Conservation (phyloP, 768 basidiomycete genomes). For the Psilocybe sp. region DNA sequence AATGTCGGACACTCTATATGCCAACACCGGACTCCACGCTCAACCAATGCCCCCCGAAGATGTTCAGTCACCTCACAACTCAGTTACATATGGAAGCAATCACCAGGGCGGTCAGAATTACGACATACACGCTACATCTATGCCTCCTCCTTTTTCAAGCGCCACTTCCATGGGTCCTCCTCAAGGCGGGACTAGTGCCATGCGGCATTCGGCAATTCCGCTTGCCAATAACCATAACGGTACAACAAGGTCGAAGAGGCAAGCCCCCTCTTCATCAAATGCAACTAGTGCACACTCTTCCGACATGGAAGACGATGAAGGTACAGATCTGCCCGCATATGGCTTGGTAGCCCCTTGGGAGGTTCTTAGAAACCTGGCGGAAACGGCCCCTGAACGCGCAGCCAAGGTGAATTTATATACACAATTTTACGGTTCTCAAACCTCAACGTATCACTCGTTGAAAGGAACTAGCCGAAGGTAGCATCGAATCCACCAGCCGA, state of each 20-base stretch:
- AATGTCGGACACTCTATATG: slow-evolving; percentile 33
- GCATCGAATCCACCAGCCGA: slow-evolving; percentile 73
- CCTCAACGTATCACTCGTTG: slow-evolving; percentile 1
- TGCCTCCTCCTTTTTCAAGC: slow-evolving; percentile 71
- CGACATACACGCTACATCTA: slow-evolving; percentile 25
- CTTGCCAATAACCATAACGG: slow-evolving; percentile 29
- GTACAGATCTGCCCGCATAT: slow-evolving; percentile 74
- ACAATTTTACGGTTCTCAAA: neutral
- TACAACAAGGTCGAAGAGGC: slow-evolving; percentile 52
- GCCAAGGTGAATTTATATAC: slow-evolving; percentile 52
- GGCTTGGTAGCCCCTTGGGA: slow-evolving; percentile 88
- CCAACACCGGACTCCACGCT: slow-evolving; percentile 23
- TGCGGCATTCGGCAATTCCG: slow-evolving; percentile 50
- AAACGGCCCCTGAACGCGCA: slow-evolving; percentile 77
- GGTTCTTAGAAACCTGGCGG: slow-evolving; percentile 76
- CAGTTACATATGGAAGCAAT: slow-evolving; percentile 42
- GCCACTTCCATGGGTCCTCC: slow-evolving; percentile 57
- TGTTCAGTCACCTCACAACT: slow-evolving; percentile 39
- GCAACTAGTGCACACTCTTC: slow-evolving; percentile 80
- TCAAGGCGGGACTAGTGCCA: slow-evolving; percentile 53
- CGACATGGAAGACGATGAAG: slow-evolving; percentile 81
- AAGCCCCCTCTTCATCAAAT: slow-evolving; percentile 59
- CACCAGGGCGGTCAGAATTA: slow-evolving; percentile 32
- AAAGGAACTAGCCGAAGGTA: slow-evolving; percentile 72
- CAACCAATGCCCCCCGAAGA: slow-evolving; percentile 33